Evolutionary conservation across 2,329 filamentous ascomycete species (phyloP).

Genomic region (Chaetomium olivaceum): DNA sequence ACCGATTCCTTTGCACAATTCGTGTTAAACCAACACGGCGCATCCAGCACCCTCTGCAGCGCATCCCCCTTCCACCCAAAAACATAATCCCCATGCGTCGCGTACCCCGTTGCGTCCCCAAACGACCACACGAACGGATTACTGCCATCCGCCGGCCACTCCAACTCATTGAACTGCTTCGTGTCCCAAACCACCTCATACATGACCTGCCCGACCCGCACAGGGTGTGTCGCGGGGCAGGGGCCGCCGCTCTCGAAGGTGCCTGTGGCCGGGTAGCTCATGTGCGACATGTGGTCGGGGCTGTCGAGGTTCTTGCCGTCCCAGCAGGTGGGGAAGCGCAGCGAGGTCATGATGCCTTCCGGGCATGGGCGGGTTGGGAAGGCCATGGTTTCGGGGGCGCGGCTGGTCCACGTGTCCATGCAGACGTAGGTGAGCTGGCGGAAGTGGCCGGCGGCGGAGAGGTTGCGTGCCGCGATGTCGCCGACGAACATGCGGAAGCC

Average conservation of each 20-base stretch:
- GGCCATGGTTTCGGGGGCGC: constrained; percentile 1
- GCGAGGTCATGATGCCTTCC: constrained; percentile 6
- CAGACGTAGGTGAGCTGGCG: constrained; percentile 9
- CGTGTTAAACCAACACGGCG: constrained; percentile 8
- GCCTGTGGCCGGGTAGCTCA: constrained; percentile 22
- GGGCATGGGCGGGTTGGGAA: constrained; percentile 4
- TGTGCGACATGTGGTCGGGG: constrained; percentile 37
- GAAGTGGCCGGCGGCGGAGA: neutral
- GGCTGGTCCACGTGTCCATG: constrained; percentile 10
- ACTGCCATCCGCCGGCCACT: constrained; percentile 3
- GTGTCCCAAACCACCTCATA: constrained; percentile 3
- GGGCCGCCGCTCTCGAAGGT: constrained; percentile 10
- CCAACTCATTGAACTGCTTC: neutral
- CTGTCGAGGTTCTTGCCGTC: constrained; percentile 50
- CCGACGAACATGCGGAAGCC: constrained; percentile 12
- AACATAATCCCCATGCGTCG: constrained; percentile 6
- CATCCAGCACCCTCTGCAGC: constrained; percentile 7
- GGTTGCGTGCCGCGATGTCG: constrained; percentile 1
- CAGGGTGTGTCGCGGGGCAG: neutral
- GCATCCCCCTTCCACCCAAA: constrained; percentile 10
- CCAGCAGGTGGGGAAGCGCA: constrained; percentile 42
- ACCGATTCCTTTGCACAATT: constrained; percentile 6
- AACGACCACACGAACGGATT: constrained; percentile 7
- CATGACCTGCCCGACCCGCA: constrained; percentile 1
- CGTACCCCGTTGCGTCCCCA: constrained; percentile 2